phyloP scores from a whole-genome alignment of 2,329 filamentous ascomycete species.

The Penicillium sp. region DNA sequence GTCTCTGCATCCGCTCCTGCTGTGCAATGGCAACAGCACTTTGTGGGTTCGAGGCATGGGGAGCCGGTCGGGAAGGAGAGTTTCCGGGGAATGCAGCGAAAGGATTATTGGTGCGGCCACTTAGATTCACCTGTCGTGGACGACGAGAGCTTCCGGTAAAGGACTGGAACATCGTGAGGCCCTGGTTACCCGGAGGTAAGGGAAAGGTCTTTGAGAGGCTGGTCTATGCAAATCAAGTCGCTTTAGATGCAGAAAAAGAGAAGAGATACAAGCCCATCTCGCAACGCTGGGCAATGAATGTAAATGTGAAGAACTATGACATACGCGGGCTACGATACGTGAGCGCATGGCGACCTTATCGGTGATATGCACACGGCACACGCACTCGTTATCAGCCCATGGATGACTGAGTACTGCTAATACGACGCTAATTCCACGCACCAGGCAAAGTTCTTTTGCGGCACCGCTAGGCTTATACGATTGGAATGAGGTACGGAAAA shows the following conservation, averaged over 20 bases:
- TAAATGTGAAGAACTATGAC: constrained; percentile 27
- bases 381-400: constrained; percentile 1
- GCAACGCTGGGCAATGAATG: constrained; percentile 6
- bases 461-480: background rate
- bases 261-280: constrained; percentile 23
- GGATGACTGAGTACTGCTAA: background rate
- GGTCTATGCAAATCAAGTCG: constrained; percentile 2
- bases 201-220: background rate
- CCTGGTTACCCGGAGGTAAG: constrained; percentile 8
- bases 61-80: constrained; percentile 55
- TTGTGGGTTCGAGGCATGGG: constrained; percentile 63
- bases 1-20: constrained; percentile 76
- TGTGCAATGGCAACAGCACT: constrained; percentile 82
- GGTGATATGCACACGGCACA: constrained; percentile 19
- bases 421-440: constrained; percentile 12
- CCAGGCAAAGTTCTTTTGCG: background rate
- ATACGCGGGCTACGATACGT: constrained; percentile 22
- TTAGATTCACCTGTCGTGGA: constrained; percentile 89
- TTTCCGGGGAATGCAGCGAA: constrained; percentile 60
- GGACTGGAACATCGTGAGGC: constrained; percentile 73
- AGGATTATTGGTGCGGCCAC: constrained; percentile 77
- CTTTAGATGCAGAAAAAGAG: constrained; percentile 14
- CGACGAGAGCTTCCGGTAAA: constrained; percentile 87
- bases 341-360: constrained; percentile 23
- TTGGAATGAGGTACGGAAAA: background rate